Evolutionary conservation across 768 basidiomycete species (phyloP).

Genomic region (Tephrocybe rancida): DNA sequence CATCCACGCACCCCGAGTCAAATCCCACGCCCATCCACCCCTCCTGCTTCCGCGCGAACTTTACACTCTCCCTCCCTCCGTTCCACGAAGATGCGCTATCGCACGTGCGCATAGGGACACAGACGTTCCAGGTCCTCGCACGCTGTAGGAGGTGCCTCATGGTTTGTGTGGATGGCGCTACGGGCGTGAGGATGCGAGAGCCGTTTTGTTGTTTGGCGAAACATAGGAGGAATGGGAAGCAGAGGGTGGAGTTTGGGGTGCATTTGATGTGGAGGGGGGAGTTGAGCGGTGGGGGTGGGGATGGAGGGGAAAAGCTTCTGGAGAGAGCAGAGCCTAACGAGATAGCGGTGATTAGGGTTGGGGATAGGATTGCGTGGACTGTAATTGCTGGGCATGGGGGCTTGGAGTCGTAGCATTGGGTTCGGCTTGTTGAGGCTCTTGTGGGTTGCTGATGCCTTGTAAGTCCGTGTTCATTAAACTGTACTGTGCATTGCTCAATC

Average conservation of each 20-base stretch:
- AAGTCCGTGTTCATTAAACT: too few species aligned
- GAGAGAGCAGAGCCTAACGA: too few species aligned
- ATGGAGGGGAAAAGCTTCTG: neutral
- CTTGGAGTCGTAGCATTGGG: neutral
- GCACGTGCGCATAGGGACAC: conserved; percentile 12
- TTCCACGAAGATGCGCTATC: conserved; percentile 12
- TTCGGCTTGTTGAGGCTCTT: too few species aligned
- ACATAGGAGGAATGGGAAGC: conserved; percentile 14
- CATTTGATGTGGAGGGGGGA: conserved; percentile 16
- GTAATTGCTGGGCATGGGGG: neutral
- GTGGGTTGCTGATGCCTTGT: too few species aligned
- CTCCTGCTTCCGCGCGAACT: conserved; percentile 19
- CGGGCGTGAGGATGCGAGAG: conserved; percentile 12
- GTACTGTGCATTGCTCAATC: too few species aligned
- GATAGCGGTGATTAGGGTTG: conserved; percentile 11
- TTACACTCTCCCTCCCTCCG: conserved; percentile 9
- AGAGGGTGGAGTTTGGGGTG: conserved; percentile 16
- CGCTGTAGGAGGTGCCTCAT: conserved; percentile 15
- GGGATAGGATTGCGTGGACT: conserved; percentile 13
- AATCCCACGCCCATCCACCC: neutral
- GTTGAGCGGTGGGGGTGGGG: neutral
- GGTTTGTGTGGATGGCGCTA: conserved; percentile 16
- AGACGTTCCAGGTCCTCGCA: conserved; percentile 15
- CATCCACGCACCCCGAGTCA: conserved; percentile 1
- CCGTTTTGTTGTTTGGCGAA: conserved; percentile 17